phyloP scores from a whole-genome alignment of 495 filamentous ascomycete species.

The Amphirosellinia nigrospora region DNA sequence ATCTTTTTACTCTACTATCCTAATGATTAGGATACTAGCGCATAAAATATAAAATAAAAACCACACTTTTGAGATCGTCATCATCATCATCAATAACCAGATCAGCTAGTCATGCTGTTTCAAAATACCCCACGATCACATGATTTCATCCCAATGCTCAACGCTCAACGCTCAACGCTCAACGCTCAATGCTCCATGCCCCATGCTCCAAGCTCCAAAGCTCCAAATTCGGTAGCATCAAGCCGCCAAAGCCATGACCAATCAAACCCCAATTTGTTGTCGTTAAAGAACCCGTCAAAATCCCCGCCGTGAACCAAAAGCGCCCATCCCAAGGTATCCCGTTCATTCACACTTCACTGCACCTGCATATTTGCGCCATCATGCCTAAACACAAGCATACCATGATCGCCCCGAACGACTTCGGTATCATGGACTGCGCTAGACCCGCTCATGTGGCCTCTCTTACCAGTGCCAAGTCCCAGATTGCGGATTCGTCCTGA shows the following conservation, averaged over 20 bases:
- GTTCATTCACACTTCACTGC: constrained; percentile 7
- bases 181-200: too few species aligned
- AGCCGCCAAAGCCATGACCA: constrained; percentile 1
- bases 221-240: neutral
- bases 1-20: neutral
- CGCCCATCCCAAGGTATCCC: neutral
- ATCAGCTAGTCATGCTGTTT: neutral
- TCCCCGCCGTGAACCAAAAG: neutral
- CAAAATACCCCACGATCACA: constrained; percentile 1
- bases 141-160: neutral
- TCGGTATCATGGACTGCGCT: constrained; percentile 32
- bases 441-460: constrained; percentile 21
- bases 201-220: constrained; percentile 10
- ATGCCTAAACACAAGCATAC: constrained; percentile 54
- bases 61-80: neutral
- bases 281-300: neutral
- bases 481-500: constrained; percentile 65
- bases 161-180: too few species aligned
- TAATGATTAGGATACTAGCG: neutral
- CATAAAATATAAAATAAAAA: too few species aligned
- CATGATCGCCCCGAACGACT: constrained; percentile 55
- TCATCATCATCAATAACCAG: neutral
- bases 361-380: constrained; percentile 41
- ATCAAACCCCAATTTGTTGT: neutral
- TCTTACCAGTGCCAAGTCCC: constrained; percentile 52